Evolutionary conservation across 2,329 filamentous ascomycete species (phyloP), one percentile per base, ranked within the genome.

Genomic region (Pleomassaria siparia): DNA sequence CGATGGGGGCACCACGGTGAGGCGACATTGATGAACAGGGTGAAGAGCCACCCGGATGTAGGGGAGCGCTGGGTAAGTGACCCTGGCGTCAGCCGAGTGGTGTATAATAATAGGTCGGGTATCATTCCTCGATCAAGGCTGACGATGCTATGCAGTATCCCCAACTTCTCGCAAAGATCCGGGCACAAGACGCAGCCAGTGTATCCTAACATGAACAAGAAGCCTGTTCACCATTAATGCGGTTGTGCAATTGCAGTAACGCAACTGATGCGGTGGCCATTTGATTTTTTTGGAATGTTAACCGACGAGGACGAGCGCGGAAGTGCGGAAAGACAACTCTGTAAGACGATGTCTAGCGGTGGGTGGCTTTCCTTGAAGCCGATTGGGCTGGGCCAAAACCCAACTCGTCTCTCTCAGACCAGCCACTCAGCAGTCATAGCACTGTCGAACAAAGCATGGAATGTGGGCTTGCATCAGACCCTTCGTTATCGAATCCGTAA

Each of bases 41-140:
- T 95, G 58, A 94, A 91, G 79, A 91, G 87, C 56, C 90, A 95
- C 73, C 87, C 86, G 3, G 90, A 95, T 68, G 90, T 95, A 1
- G 89, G 88, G 2, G 87, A 91, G 76, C 77, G 84, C 59, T 95
- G 89, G 75, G 69, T 73, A 50, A 54, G 69, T 69, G 25, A 11
- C 15, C n/a, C 15, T 32, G 3, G n/a, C 28, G 10, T 30, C 44
- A 9, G 29, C 13, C 21, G 7, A n/a, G n/a, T n/a, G n/a, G n/a
- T n/a, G n/a, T n/a, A n/a, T n/a, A n/a, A n/a, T n/a, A n/a, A n/a
- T n/a, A n/a, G n/a, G n/a, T n/a, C n/a, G n/a, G n/a, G n/a, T n/a
- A n/a, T n/a, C n/a, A n/a, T n/a, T n/a, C n/a, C n/a, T n/a, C n/a
- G n/a, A n/a, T n/a, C n/a, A n/a, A 4, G n/a, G 18, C 32, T 36